Conservation (phyloP, 1,284 basidiomycete genomes). For the Leccinum cinnamomeum region DNA sequence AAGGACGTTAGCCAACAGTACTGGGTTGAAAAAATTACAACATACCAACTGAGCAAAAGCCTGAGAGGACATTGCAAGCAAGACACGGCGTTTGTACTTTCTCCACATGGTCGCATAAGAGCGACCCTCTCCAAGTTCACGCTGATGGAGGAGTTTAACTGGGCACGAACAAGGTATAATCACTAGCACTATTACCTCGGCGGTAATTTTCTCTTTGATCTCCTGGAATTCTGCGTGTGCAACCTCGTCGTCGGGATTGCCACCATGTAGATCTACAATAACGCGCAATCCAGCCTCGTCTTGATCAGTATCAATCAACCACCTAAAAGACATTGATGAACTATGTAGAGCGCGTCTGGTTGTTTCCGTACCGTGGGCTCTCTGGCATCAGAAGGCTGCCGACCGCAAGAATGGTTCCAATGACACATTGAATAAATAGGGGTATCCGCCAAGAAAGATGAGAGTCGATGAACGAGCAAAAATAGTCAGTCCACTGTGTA, state of each 20-base stretch:
- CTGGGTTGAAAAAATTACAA: not conserved
- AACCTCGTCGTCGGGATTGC: constrained; percentile 68
- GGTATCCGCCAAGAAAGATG: constrained; percentile 85
- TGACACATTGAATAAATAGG: constrained; percentile 85
- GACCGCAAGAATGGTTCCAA: constrained; percentile 78
- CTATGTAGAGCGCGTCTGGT: not conserved
- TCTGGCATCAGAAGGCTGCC: constrained; percentile 92
- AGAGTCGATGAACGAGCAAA: constrained; percentile 84
- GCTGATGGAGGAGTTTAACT: constrained; percentile 40
- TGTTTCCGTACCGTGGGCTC: constrained; percentile 71
- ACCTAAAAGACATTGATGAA: constrained; percentile 47
- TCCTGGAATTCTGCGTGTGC: constrained; percentile 89
- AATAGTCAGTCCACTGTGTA: constrained; percentile 90
- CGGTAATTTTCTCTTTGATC: constrained; percentile 86
- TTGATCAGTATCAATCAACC: constrained; percentile 89
- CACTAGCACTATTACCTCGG: constrained; percentile 57
- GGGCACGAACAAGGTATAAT: not conserved
- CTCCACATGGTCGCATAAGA: constrained; percentile 87
- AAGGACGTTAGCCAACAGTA: constrained; percentile 12
- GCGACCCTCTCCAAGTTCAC: constrained; percentile 75
- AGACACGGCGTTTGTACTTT: constrained; percentile 84
- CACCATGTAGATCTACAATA: constrained; percentile 89
- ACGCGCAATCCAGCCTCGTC: constrained; percentile 87
- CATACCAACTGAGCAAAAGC: constrained; percentile 89
- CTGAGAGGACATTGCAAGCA: constrained; percentile 97